Evolutionary conservation across 805 yeast genomes (phyloP).

Genomic region (Candida piceae): DNA sequence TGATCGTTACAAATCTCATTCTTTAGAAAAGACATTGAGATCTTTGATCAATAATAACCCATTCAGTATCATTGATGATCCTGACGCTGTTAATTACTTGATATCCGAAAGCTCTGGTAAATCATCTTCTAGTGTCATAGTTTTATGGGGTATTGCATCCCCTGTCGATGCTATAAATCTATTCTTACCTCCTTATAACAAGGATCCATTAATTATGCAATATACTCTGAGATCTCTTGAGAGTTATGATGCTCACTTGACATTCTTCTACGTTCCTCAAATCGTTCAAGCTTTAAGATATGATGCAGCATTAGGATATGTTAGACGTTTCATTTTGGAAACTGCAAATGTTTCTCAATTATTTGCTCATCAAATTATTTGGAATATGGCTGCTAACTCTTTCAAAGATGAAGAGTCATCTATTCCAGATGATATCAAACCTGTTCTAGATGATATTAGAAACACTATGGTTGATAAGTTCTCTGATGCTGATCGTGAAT

Average conservation of each 20-base stretch:
- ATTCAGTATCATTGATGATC: conserved; percentile 46
- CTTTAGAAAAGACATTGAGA: conserved; percentile 36
- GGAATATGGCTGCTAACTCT: conserved; percentile 95
- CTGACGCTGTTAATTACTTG: conserved; percentile 57
- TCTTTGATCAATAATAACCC: conserved; percentile 53
- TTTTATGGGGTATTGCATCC: conserved; percentile 67
- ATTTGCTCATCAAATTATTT: conserved; percentile 95
- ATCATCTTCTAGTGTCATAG: conserved; percentile 15
- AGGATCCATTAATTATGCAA: conserved; percentile 67
- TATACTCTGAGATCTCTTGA: conserved; percentile 88
- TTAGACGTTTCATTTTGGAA: conserved; percentile 82
- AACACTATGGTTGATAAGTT: conserved; percentile 59
- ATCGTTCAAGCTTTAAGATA: conserved; percentile 88
- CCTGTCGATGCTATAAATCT: conserved; percentile 84
- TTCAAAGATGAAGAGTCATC: conserved; percentile 85
- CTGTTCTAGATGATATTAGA: conserved; percentile 71
- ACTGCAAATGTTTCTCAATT: conserved; percentile 86
- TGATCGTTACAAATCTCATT: conserved; percentile 44
- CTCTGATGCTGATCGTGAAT: conserved; percentile 52
- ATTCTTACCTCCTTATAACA: conserved; percentile 69
- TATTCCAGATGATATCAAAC: conserved; percentile 77
- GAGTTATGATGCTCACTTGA: conserved; percentile 76
- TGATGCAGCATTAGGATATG: conserved; percentile 71
- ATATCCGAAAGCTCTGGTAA: conserved; percentile 23
- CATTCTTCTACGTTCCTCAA: conserved; percentile 97